phyloP scores from a whole-genome alignment of 306 rosid species.

The Malus domestica region DNA sequence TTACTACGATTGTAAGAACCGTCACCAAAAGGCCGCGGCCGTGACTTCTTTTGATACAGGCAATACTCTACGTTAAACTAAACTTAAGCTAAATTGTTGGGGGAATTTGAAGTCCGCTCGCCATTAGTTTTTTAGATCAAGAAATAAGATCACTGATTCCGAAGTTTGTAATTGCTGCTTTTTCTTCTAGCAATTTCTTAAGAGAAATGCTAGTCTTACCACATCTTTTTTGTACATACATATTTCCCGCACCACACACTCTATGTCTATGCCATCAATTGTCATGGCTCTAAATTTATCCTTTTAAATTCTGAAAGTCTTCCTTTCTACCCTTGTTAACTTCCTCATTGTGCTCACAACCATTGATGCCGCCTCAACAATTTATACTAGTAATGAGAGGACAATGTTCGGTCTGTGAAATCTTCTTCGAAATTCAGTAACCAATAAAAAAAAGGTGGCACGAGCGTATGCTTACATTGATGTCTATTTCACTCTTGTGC shows the following conservation, averaged over 20 bases:
- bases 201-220: too few species aligned
- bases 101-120: too few species aligned
- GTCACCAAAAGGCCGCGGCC: neutral
- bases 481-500: neutral
- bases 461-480: neutral
- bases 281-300: neutral
- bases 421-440: neutral
- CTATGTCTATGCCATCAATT: neutral
- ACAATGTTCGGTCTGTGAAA: neutral
- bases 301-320: neutral
- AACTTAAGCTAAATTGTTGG: too few species aligned
- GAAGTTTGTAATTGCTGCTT: too few species aligned
- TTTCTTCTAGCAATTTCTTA: too few species aligned
- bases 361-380: neutral
- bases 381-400: neutral
- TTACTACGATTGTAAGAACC: conserved; percentile 10
- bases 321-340: neutral
- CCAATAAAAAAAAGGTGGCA: neutral
- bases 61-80: neutral
- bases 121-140: neutral
- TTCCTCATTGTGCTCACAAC: neutral
- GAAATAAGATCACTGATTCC: too few species aligned
- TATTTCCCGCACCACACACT: too few species aligned
- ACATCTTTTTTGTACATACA: too few species aligned
- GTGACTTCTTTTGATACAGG: neutral